Percentiles rank a stretch among this genome's conserved stretches.
Evolutionary conservation across 176 grass and related monocot genomes (phyloP).

Genomic region (Carex parvula): DNA sequence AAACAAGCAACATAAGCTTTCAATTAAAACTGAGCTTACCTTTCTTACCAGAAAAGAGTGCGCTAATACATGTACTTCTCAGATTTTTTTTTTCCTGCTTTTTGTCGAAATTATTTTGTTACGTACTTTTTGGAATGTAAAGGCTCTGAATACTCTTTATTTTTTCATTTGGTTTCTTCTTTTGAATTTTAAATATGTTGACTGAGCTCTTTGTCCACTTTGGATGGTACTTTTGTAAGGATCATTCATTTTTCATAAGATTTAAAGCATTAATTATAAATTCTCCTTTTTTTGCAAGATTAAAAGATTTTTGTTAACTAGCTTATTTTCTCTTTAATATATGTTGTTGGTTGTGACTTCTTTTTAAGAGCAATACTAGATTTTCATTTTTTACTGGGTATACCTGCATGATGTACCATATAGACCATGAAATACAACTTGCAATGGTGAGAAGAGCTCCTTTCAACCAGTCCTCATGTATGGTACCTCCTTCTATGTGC

Average conservation of each 20-base stretch:
- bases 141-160: not conserved
- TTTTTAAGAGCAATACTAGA: not conserved
- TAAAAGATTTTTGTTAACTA: not conserved
- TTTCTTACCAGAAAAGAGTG: not conserved
- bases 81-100: not conserved
- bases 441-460: conserved; percentile 58
- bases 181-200: not conserved
- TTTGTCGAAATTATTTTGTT: not conserved
- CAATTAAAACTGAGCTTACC: not conserved
- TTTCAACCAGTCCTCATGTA: conserved; percentile 54
- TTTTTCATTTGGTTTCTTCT: not conserved
- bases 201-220: not conserved
- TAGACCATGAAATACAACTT: conserved; percentile 73
- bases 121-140: not conserved
- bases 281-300: too few relatives aligned
- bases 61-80: not conserved
- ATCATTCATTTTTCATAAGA: not conserved
- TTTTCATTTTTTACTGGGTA: not conserved
- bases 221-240: not conserved
- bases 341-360: not conserved
- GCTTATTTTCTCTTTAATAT: not conserved
- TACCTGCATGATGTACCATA: conserved; percentile 94
- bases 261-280: not conserved
- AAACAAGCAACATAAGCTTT: not conserved
- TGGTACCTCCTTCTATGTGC: conserved; percentile 32